Base-by-base conservation (phyloP, 1,284 basidiomycete genomes). In the Malassezia japonica region DNA sequence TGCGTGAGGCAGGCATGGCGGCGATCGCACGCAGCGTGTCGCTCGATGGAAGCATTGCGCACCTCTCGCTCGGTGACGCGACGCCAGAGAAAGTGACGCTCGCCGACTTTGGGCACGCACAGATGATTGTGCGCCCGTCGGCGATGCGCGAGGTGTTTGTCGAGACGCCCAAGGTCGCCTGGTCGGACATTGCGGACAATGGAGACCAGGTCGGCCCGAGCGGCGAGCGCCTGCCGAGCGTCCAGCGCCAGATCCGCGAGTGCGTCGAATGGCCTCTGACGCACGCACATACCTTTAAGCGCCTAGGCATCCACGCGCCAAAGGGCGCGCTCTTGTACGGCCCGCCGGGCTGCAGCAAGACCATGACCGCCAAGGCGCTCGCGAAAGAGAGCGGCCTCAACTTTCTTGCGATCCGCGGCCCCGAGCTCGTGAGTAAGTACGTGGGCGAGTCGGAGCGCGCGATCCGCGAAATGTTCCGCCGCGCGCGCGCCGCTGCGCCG, bases 341-440 rank as follows among this genome's bases (percentile, higher is more conserved):
- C 1, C 94, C 94, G 7, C 94, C 94, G 0, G 92, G 94, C 8
- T 98, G 94, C 70, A 89, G 86, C 67, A 98, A 98, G 77, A 99
- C 94, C 0, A 78, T 98, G 38, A 83, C 92, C 20, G 94, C 89
- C 0, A 83, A 89, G 48, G 92, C 94, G 1, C 83, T 92, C 62
- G 94, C 94, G 3, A 86, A 83, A 27, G 92, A 96, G 74, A 89
- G 87, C 60, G 90, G 89, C 0, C 81, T 96, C 57, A 98, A 98
- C 74, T 98, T 96, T 69, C 80, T 98, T 33, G 87, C 91, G n/a
- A 87, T 98, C 50, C 95, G 95, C 74, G 94, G 94, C 0, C 89
- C 92, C 0, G 94, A 98, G 87, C 79, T 96, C 1, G 75, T 96
- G 49, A 96, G 86, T 77, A 98, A 98, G 75, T 99, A 85, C 64